Conservation (phyloP, 257 asterid genomes). For the Echites panduratus region DNA sequence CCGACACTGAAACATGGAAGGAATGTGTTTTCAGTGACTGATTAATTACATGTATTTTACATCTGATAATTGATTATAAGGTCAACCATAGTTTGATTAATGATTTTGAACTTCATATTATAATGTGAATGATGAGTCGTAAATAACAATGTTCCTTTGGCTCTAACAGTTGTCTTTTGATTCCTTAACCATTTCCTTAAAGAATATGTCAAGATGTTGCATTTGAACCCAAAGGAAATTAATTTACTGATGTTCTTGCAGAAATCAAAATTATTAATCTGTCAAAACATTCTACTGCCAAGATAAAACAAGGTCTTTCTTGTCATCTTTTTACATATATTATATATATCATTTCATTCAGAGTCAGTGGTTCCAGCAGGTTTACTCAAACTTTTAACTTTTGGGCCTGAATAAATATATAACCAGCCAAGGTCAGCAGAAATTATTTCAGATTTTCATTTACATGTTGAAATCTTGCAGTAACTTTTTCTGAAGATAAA, state of each 20-base stretch:
- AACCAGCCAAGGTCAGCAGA: not conserved
- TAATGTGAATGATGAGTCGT: not conserved
- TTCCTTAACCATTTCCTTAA: not conserved
- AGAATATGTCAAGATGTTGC: not conserved
- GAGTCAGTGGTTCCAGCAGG: not conserved
- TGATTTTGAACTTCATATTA: conserved; percentile 1
- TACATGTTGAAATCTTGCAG: too few species aligned
- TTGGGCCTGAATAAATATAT: not conserved
- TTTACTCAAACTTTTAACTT: not conserved
- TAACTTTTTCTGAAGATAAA: too few species aligned
- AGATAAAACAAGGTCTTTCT: not conserved
- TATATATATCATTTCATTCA: not conserved
- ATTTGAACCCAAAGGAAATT: not conserved
- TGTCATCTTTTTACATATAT: not conserved
- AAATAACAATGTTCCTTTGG: not conserved
- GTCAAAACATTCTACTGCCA: not conserved
- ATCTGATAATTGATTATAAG: conserved; percentile 28
- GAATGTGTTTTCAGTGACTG: conserved; percentile 45
- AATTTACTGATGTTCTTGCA: conserved; percentile 9
- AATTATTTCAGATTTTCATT: not conserved
- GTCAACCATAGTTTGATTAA: conserved; percentile 46
- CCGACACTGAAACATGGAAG: conserved; percentile 59
- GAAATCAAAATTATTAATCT: not conserved
- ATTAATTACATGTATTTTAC: conserved; percentile 24
- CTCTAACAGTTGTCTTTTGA: not conserved